Conservation (phyloP, 176 grass and related monocot species). For the Eragrostis curvula region DNA sequence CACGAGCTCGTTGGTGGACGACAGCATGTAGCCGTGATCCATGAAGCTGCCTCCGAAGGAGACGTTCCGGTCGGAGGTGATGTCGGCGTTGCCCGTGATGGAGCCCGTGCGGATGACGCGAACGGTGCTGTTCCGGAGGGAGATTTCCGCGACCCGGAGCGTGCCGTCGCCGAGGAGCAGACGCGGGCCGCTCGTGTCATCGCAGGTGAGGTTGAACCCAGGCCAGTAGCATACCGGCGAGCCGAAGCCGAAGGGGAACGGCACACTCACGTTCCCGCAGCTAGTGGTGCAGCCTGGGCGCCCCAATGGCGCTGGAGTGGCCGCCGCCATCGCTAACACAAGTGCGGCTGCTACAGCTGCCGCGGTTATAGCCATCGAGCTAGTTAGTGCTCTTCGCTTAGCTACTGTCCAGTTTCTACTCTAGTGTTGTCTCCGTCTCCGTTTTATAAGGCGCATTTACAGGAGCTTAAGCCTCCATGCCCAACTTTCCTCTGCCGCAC, state of each 20-base stretch:
- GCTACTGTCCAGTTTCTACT: no score
- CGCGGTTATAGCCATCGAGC: not conserved
- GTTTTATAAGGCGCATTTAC: no score
- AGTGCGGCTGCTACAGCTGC: not conserved
- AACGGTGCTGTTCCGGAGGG: not conserved
- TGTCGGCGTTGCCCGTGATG: conserved; percentile 16
- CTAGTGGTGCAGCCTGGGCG: conserved; percentile 7
- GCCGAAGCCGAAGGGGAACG: conserved; percentile 41
- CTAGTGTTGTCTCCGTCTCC: no score
- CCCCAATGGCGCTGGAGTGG: not conserved
- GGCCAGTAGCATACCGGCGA: conserved; percentile 30
- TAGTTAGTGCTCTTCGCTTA: no score
- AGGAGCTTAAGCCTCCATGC: no score
- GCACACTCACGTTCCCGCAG: conserved; percentile 20
- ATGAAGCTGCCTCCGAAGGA: conserved; percentile 9
- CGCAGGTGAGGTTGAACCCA: conserved; percentile 50
- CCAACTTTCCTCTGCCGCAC: no score
- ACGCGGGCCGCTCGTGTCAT: conserved; percentile 22
- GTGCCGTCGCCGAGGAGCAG: conserved; percentile 42
- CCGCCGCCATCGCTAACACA: not conserved
- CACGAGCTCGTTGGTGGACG: conserved; percentile 19
- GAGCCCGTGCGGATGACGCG: not conserved
- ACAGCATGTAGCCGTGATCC: conserved; percentile 7
- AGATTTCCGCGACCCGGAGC: conserved; percentile 26
- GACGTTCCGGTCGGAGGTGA: conserved; percentile 16